phyloP scores from a whole-genome alignment of 768 basidiomycete species.

The Tricholoma sp. region DNA sequence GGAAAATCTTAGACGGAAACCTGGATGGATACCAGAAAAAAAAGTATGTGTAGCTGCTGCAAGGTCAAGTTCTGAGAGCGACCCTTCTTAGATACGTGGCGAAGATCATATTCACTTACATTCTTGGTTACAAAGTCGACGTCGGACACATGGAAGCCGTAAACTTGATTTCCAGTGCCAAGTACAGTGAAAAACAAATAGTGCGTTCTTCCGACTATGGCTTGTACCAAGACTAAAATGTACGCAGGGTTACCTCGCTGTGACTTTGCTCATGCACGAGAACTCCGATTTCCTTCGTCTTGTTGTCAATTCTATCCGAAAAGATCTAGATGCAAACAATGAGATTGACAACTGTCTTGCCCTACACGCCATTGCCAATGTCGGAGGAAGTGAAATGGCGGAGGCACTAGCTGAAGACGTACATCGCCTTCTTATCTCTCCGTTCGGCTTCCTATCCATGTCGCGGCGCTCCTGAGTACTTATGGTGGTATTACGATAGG shows the following conservation, averaged over 20 bases:
- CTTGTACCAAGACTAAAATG: slow-evolving; percentile 7
- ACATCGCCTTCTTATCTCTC: slow-evolving; percentile 89
- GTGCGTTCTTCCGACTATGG: slow-evolving; percentile 42
- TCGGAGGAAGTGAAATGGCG: slow-evolving; percentile 98
- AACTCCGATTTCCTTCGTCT: slow-evolving; percentile 95
- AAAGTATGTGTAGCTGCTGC: slow-evolving; percentile 49
- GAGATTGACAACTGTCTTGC: slow-evolving; percentile 96
- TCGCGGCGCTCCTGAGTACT: not conserved
- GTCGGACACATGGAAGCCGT: slow-evolving; percentile 99
- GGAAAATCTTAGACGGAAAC: slow-evolving; percentile 58
- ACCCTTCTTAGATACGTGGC: slow-evolving; percentile 77
- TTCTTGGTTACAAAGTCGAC: slow-evolving; percentile 98
- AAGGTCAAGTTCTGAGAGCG: not conserved
- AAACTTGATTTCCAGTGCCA: slow-evolving; percentile 90
- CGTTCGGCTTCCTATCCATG: slow-evolving; percentile 47
- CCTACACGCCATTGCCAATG: slow-evolving; percentile 96
- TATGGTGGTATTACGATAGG: slow-evolving; percentile 41
- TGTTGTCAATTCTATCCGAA: slow-evolving; percentile 97
- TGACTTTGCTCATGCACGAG: slow-evolving; percentile 97
- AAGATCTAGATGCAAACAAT: slow-evolving; percentile 91
- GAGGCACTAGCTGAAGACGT: slow-evolving; percentile 93
- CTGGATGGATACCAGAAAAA: slow-evolving; percentile 90
- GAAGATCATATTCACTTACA: slow-evolving; percentile 99
- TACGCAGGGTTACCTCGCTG: slow-evolving; percentile 89
- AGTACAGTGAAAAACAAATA: slow-evolving; percentile 99